Evolutionary conservation across 768 basidiomycete species (phyloP).

Genomic region (Phanerodontia chrysosporium): DNA sequence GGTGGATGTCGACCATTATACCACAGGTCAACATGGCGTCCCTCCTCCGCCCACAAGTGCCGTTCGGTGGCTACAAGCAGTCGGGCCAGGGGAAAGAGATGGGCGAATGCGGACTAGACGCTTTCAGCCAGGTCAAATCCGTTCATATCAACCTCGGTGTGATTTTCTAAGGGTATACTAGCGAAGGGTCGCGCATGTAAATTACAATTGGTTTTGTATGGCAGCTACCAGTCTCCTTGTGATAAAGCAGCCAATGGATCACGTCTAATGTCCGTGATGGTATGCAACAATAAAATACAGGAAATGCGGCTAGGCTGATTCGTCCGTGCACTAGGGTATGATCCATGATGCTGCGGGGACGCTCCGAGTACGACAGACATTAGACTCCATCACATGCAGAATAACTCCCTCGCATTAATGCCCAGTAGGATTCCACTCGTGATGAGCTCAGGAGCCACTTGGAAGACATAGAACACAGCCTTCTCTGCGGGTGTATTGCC

Average conservation of each 20-base stretch:
- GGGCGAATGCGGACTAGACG: slow-evolving; percentile 53
- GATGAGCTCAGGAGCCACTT: slow-evolving; percentile 13
- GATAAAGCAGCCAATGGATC: too few species aligned
- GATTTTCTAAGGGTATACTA: not conserved
- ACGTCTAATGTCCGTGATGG: too few species aligned
- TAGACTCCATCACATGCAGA: not conserved
- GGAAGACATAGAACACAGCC: slow-evolving; percentile 17
- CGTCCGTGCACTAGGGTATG: too few species aligned
- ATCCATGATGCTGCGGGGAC: too few species aligned
- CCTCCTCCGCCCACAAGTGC: slow-evolving; percentile 29
- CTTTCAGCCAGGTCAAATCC: slow-evolving; percentile 16
- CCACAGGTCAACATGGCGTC: not conserved
- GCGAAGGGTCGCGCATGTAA: too few species aligned
- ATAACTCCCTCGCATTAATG: not conserved
- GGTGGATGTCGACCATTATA: not conserved
- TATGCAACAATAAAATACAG: too few species aligned
- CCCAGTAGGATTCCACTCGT: not conserved
- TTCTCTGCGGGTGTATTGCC: slow-evolving; percentile 12
- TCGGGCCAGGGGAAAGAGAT: slow-evolving; percentile 65
- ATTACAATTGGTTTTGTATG: too few species aligned
- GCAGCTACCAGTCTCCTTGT: too few species aligned
- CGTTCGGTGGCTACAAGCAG: slow-evolving; percentile 70
- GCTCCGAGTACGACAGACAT: not conserved
- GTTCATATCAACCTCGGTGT: not conserved
- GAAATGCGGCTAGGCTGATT: too few species aligned